Base-by-base conservation (phyloP, 2,329 filamentous ascomycete species). In the Teratosphaeria pseudoeucalypti region DNA sequence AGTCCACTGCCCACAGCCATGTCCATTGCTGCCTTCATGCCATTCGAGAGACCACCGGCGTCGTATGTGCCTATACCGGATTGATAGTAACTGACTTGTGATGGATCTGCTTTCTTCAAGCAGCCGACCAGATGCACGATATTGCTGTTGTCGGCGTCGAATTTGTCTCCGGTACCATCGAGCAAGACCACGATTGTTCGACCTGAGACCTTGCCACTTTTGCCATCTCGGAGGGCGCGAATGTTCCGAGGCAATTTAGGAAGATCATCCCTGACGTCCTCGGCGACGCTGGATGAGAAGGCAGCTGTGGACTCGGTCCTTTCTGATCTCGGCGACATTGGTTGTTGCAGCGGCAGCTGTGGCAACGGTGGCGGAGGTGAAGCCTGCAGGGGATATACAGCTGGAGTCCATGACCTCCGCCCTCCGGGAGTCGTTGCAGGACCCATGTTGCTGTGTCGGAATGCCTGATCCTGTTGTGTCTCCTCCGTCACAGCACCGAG, bases 21-120 rank as follows among this genome's bases (percentile, higher is more conserved):
- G 60, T 78, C 75, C 54, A 77, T 57, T 1, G 69, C 72, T 16
- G 76, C 74, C 0, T 69, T 67, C 19, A 77, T 64, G 34, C 76
- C 76, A 61, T 71, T 72, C 55, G 67, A 70, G 23, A 77, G 60
- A 0, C 75, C 76, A 34, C 71, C 69, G 12, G 70, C 71, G 61
- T 73, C 72, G 58, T 78, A 78, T 10, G 77, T 79, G 11, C 76
- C 76, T 57, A 78, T 78, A 14, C 76, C 76, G n/a, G 72, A 70
- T 63, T 78, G 76, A 57, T 78, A 78, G 66, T 77, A 60, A 12
- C 60, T 63, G 43, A 76, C 60, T 60, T 77, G 74, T 6, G 62
- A 60, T 4, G 72, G 72, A 55, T 72, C 65, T 59, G 75, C 71
- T 63, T 78, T 78, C 66, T 77, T 77, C 52, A 78, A 65, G 60